Conservation (phyloP, 495 filamentous ascomycete genomes). For the Jackrogersella minutella region DNA sequence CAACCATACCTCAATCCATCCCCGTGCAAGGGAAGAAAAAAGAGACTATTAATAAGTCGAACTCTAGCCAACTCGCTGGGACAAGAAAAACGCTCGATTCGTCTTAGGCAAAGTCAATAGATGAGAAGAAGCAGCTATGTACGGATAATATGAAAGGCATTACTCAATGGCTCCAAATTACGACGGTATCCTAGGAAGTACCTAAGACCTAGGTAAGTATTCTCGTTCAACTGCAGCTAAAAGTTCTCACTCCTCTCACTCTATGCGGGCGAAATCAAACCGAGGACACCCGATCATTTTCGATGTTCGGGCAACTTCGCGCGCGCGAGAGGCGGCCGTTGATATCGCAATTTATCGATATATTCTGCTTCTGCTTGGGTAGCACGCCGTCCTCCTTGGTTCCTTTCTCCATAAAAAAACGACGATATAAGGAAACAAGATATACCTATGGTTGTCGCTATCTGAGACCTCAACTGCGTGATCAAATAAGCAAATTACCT, state of each 20-base stretch:
- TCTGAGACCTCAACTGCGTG: constrained; percentile 29
- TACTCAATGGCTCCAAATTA: constrained; percentile 12
- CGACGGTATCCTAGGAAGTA: neutral
- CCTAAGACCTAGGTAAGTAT: neutral
- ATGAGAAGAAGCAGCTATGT: neutral
- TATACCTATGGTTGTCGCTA: neutral
- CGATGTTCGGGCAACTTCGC: constrained; percentile 28
- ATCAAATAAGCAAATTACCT: constrained; percentile 23
- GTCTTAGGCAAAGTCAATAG: neutral
- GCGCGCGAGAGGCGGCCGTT: constrained; percentile 25
- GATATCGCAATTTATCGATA: constrained; percentile 10
- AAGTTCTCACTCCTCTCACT: neutral
- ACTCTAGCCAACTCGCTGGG: constrained; percentile 2
- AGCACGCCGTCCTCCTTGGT: constrained; percentile 11
- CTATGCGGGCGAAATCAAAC: constrained; percentile 24
- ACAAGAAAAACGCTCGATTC: neutral
- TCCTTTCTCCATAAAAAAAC: constrained; percentile 8
- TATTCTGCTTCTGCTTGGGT: too few species aligned
- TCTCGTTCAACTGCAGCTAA: constrained; percentile 5
- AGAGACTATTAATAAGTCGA: constrained; percentile 3
- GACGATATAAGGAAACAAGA: neutral
- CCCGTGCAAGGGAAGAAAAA: neutral
- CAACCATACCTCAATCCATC: neutral
- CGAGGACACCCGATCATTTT: constrained; percentile 13
- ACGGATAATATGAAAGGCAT: neutral